Base-by-base conservation (phyloP, 495 filamentous ascomycete species). In the Talaromyces trachyspermus region DNA sequence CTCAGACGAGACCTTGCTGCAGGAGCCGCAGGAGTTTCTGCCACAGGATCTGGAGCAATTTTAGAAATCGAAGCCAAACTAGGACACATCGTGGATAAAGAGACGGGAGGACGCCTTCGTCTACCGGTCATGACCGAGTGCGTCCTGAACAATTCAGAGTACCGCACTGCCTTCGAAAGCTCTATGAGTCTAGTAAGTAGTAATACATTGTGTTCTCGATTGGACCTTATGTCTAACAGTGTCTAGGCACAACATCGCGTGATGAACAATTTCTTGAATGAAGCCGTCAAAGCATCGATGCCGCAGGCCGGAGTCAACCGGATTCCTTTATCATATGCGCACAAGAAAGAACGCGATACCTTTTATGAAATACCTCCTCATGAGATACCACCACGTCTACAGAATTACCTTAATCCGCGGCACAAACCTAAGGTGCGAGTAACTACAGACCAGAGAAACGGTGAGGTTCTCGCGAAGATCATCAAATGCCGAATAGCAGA, bases 1-100 rank as follows among this genome's bases (percentile, higher is more conserved):
- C 49, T 69, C 4, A 72, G 78, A 45, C 64, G 71, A 11, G 75
- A 80, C 48, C 66, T 77, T n/a, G 66, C 58, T 9, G 61, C 67
- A 10, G 69, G 60, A 14, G 59, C 66, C 7, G 62, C 66, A 11
- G 73, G 70, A 22, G 64, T 66, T 22, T 72, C 75, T 49, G 64
- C 77, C 4, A 52, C 52, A 7, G 74, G 74, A 19, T 78, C 83
- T 43, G 80, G 78, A 4, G 75, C 85, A n/a, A 75, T 88, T 47
- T 75, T 95, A 30, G 90, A 96, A 63, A 85, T 96, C 46, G 90
- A 96, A 65, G 90, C 88, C 7, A 96, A 95, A 61, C 62, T 97
- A 14, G 91, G 91, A 41, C 81, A 77, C 33, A 63, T 95, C 12
- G 76, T 95, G 32, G 81, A 89, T 55, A 80, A 74, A 61, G 74